A percentile compares a stretch with the other conserved stretches of the same genome.
Conservation (phyloP, 768 basidiomycete species). For the Pisolithus sp. region DNA sequence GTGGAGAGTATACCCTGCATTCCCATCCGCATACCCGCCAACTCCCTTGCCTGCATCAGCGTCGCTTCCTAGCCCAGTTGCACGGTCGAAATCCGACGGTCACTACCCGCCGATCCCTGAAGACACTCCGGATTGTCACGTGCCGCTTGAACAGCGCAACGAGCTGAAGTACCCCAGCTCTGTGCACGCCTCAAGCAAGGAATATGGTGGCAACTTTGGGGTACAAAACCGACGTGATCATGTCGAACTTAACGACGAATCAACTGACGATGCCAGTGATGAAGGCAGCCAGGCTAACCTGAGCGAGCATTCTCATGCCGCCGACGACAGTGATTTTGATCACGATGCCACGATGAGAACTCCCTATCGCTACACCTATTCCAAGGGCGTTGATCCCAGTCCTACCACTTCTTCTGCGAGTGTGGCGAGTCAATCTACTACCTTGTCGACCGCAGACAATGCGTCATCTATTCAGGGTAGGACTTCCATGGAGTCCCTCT, state of each 20-base stretch:
- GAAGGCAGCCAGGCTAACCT: constrained; percentile 20
- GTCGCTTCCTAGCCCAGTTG: constrained; percentile 22
- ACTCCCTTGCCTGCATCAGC: constrained; percentile 47
- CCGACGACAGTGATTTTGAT: constrained; percentile 50
- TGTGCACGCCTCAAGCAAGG: constrained; percentile 58
- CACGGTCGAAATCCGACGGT: neutral
- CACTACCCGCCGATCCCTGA: constrained; percentile 32
- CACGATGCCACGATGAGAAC: constrained; percentile 66
- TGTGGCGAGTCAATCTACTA: constrained; percentile 25
- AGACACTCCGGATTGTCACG: constrained; percentile 57
- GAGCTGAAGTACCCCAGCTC: constrained; percentile 55
- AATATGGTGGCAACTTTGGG: constrained; percentile 30
- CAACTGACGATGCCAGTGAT: constrained; percentile 21
- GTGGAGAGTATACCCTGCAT: constrained; percentile 68
- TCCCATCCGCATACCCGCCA: constrained; percentile 73
- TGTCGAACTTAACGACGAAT: constrained; percentile 4
- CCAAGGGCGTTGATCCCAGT: constrained; percentile 14
- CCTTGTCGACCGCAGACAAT: constrained; percentile 34
- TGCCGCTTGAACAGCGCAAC: constrained; percentile 63
- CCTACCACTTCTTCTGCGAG: constrained; percentile 22
- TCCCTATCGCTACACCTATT: constrained; percentile 34
- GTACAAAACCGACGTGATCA: constrained; percentile 24
- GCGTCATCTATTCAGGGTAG: constrained; percentile 33
- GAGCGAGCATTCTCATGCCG: constrained; percentile 12
- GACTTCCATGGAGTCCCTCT: constrained; percentile 38